phyloP scores from a whole-genome alignment of 2,329 filamentous ascomycete genomes.

The Coniochaeta sp. region DNA sequence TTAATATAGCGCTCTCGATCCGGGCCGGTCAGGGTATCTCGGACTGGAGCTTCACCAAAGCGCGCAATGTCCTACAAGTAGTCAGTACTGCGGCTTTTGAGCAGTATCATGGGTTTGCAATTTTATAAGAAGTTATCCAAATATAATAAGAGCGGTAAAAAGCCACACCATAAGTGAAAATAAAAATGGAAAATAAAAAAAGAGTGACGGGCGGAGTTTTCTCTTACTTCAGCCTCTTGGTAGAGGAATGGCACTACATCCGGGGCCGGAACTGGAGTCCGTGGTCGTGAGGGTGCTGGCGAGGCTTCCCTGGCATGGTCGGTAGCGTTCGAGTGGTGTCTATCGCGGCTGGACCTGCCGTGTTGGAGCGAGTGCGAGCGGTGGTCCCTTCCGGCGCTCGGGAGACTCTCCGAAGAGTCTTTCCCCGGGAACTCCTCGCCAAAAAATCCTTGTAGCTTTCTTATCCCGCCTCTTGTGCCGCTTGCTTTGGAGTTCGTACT shows the following conservation, averaged over 20 bases:
- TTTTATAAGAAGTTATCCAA: background rate
- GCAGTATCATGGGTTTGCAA: background rate
- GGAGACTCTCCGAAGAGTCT: constrained; percentile 68
- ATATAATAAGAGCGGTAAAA: background rate
- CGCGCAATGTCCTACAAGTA: constrained; percentile 59
- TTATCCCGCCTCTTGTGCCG: constrained; percentile 62
- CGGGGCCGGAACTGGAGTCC: constrained; percentile 79
- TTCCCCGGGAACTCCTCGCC: constrained; percentile 76
- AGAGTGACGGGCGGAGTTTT: background rate
- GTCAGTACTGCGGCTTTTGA: background rate
- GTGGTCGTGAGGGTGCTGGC: constrained; percentile 67
- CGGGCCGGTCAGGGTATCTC: constrained; percentile 59
- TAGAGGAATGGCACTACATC: constrained; percentile 98
- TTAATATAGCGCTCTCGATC: constrained; percentile 61
- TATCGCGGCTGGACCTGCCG: constrained; percentile 56
- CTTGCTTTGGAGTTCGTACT: constrained; percentile 70
- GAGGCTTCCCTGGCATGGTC: constrained; percentile 69
- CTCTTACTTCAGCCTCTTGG: constrained; percentile 71
- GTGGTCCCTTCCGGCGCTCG: constrained; percentile 45
- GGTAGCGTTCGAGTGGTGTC: constrained; percentile 73
- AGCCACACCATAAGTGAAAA: too few species aligned
- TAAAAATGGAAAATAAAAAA: too few species aligned
- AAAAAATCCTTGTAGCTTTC: constrained; percentile 86
- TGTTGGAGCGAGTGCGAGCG: constrained; percentile 58
- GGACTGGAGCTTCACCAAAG: constrained; percentile 71